A percentile compares a stretch with the other conserved stretches of the same genome.
These are phyloP conservation scores for Nectriaceae sp. DNA, from an alignment of 2,329 filamentous ascomycete genomes.

Conservation along the genomic window DNA sequence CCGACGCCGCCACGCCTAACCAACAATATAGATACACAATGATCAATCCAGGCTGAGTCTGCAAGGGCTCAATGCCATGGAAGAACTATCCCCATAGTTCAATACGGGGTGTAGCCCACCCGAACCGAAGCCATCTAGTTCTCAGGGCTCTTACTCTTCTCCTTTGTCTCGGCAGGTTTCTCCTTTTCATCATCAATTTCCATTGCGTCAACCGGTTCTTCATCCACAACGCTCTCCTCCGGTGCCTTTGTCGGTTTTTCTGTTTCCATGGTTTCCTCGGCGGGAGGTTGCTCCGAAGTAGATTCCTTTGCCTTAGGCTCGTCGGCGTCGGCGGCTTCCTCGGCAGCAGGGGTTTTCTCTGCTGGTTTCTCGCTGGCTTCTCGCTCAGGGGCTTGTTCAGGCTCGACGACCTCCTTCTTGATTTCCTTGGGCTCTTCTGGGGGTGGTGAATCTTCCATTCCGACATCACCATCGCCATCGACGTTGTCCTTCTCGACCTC, in stretches of 20 bases:
- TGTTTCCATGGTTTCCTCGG: constrained; percentile 22
- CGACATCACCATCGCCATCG: constrained; percentile 53
- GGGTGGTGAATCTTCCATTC: constrained; percentile 46
- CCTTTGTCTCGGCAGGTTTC: constrained; percentile 23
- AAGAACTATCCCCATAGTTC: no score
- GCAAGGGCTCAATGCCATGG: no score
- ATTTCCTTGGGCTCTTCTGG: constrained; percentile 25
- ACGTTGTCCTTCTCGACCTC: constrained; percentile 32
- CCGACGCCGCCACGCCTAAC: no score
- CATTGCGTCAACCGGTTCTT: constrained; percentile 32
- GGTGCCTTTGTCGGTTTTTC: constrained; percentile 7
- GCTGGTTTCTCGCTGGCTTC: constrained; percentile 19
- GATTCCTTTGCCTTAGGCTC: constrained; percentile 12
- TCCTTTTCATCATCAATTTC: constrained; percentile 38
- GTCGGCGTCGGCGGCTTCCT: neutral
- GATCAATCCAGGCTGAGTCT: no score
- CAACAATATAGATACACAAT: no score
- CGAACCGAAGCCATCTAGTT: constrained; percentile 14
- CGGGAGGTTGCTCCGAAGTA: constrained; percentile 15
- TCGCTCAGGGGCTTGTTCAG: constrained; percentile 18
- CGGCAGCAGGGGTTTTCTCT: constrained; percentile 10
- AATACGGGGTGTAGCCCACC: constrained; percentile 13
- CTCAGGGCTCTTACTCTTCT: constrained; percentile 29
- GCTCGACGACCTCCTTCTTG: constrained; percentile 26
- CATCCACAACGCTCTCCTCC: constrained; percentile 20